Evolutionary conservation across 2,329 filamentous ascomycete genomes (phyloP).

Genomic region (Beauveria rudraprayagi): DNA sequence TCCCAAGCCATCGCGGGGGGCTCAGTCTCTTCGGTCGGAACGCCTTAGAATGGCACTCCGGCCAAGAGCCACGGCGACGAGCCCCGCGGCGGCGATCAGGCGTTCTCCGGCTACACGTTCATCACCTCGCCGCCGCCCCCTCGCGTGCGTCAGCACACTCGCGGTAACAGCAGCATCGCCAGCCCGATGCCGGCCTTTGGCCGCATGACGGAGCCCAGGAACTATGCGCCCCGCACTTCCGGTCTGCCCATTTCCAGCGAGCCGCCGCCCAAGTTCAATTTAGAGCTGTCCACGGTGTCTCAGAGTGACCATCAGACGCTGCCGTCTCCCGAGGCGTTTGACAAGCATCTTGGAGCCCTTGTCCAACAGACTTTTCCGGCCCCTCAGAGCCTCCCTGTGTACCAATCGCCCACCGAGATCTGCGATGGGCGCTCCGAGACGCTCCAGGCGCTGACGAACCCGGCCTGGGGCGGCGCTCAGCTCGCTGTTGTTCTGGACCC

Average conservation of each 20-base stretch:
- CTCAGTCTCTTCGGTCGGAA: constrained; percentile 5
- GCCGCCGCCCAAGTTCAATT: constrained; percentile 32
- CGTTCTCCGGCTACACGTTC: background rate
- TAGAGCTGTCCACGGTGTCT: constrained; percentile 13
- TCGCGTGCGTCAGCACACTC: background rate
- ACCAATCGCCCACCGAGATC: constrained; percentile 12
- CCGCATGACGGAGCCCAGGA: constrained; percentile 32
- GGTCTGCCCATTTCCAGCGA: constrained; percentile 18
- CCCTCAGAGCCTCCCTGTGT: constrained; percentile 8
- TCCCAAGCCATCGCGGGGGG: constrained; percentile 5
- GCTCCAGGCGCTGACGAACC: constrained; percentile 30
- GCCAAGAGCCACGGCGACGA: background rate
- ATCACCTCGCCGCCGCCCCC: background rate
- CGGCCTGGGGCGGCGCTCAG: constrained; percentile 26
- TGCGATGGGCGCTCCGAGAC: constrained; percentile 25
- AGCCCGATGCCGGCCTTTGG: constrained; percentile 12
- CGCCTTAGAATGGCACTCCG: constrained; percentile 15
- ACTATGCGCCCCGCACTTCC: constrained; percentile 30
- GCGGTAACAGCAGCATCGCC: background rate
- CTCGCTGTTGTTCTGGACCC: constrained; percentile 28
- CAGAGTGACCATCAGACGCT: background rate
- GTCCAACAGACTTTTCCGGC: background rate
- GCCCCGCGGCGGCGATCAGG: background rate
- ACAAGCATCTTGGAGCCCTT: background rate
- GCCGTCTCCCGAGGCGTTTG: background rate